These are phyloP conservation scores for Fusarium sp. DNA, from an alignment of 2,329 filamentous ascomycete genomes.

Conservation along the genomic window DNA sequence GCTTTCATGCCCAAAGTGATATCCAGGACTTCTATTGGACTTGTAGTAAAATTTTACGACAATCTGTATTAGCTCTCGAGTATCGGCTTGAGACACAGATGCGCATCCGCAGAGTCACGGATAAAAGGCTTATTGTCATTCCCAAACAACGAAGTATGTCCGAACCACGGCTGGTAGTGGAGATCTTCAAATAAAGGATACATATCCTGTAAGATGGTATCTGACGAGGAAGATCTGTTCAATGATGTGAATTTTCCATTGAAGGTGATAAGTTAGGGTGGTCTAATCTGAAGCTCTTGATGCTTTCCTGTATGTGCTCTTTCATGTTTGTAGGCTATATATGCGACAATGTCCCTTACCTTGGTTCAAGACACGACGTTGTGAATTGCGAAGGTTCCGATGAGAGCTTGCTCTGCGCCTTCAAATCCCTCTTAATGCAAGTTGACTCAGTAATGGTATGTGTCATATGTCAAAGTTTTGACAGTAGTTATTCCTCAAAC, in stretches of 20 bases:
- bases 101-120: not conserved
- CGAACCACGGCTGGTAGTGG: not conserved
- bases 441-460: not conserved
- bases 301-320: not conserved
- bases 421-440: not conserved
- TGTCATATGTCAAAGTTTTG: not conserved
- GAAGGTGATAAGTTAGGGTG: not conserved
- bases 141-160: not conserved
- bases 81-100: not conserved
- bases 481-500: not conserved
- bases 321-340: not conserved
- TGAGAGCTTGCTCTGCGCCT: not conserved
- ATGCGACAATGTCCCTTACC: not conserved
- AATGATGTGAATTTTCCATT: not conserved
- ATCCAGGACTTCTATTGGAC: not conserved
- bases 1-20: not conserved
- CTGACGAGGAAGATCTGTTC: not conserved
- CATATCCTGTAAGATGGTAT: not conserved
- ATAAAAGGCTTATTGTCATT: not conserved
- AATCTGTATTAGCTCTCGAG: not conserved
- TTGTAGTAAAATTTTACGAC: not conserved
- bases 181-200: not conserved
- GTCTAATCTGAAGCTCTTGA: not conserved
- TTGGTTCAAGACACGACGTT: not conserved
- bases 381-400: too few species aligned